Percentiles rank a stretch among this genome's conserved stretches.
Evolutionary conservation across 148 eudicot genomes (phyloP).

Genomic region (Rhododendron griersonianum): DNA sequence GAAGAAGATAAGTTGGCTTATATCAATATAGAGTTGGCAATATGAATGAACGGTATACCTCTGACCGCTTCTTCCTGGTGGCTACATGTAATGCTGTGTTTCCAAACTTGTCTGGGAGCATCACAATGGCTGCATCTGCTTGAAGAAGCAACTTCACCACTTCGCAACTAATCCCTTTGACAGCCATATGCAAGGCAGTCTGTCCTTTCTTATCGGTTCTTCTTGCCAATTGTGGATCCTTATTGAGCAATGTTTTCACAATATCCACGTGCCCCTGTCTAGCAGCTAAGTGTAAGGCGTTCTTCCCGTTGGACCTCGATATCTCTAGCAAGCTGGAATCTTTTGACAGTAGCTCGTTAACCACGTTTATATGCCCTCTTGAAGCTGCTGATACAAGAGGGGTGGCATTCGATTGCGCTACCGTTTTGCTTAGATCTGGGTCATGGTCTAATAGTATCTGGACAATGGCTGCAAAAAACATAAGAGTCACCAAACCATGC

Average conservation of each 20-base stretch:
- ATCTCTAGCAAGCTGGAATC: conserved; percentile 50
- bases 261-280: conserved; percentile 65
- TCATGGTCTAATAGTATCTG: conserved; percentile 55
- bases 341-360: conserved; percentile 41
- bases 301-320: conserved; percentile 64
- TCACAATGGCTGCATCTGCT: conserved; percentile 61
- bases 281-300: conserved; percentile 67
- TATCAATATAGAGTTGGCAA: background rate
- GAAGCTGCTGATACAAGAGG: conserved; percentile 70
- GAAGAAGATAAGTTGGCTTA: background rate
- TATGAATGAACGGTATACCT: conserved; percentile 29
- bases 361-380: conserved; percentile 60
- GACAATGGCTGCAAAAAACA: conserved; percentile 52
- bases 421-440: conserved; percentile 45
- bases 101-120: conserved; percentile 62
- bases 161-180: conserved; percentile 56
- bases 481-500: background rate
- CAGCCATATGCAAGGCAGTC: conserved; percentile 81
- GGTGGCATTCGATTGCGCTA: conserved; percentile 62
- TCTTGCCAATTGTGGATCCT: conserved; percentile 50
- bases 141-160: conserved; percentile 62
- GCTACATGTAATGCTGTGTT: conserved; percentile 58
- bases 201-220: conserved; percentile 77
- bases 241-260: conserved; percentile 48
- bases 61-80: conserved; percentile 57